Evolutionary conservation across 805 yeast genomes (phyloP), one percentile per base, ranked within the genome.

Genomic region (Isabelozyma heimii): DNA sequence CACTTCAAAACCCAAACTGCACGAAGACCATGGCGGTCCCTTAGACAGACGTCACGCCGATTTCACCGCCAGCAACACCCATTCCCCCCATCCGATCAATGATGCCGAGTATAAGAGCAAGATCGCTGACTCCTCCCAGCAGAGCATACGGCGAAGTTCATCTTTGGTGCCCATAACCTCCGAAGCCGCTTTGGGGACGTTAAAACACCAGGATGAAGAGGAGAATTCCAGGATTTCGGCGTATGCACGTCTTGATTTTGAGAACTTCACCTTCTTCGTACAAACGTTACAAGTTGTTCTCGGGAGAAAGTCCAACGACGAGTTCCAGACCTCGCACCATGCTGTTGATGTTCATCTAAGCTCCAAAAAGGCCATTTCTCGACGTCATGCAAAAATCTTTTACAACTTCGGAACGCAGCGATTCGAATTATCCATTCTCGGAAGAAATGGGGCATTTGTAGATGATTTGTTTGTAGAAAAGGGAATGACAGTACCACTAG

Each of bases 401-500:
- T 94, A 92, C 72, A 94, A 94, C 64, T 94, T 94, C 68, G 98
- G 97, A 3, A 91, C 95, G 3, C 98, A 92, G 63, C 72, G 96
- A 54, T 94, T 94, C 62, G 99, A 94, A 67, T 72, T 94, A 42
- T 85, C 95, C 8, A 91, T 94, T 1, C 75, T 91, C 57, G 99
- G 99, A 15, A 80, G 97, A 57, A 94, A 94, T 65, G 99, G 99
- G 37, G 97, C 97, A 2, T 94, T 94, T 74, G 96, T 94, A 3
- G 94, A 92, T 66, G 97, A 91, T 55, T 76, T 75, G 35, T 94
- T 92, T 65, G 86, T 94, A 6, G 97, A 90, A 62, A 82, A 87
- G 52, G 97, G 97, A 8, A 84, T 89, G 37, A 94, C 99, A 0
- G 91, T 94, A 8, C 97, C 97, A 2, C 72, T 94, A 43, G 76